Base-by-base conservation (phyloP, 345 rosid genomes). In the Murraya paniculata region DNA sequence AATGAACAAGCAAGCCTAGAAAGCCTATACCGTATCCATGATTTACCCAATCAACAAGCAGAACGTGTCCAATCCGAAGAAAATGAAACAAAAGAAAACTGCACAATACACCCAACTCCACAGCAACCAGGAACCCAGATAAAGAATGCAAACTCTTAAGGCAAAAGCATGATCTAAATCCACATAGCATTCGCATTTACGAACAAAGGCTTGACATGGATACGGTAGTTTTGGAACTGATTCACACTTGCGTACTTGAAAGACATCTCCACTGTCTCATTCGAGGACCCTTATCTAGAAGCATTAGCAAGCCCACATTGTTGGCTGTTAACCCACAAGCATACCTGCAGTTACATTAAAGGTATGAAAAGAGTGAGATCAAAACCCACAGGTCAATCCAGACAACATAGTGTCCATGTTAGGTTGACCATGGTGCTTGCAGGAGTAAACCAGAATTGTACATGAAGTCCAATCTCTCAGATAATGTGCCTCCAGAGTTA, bases 251-350 rank as follows among this genome's bases (percentile, higher is more conserved):
- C 2, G 90, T 84, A 81, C 97, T 97, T 75, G 90, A 76, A 68
- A 91, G 89, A 77, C 98, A 97, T 89, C 94, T 90, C 97, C 91
- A 89, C 74, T 85, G 95, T 81, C 89, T 79, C 67, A 83, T 78
- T 57, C 81, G 86, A 60, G 97, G 88, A 53, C 84, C 86, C 82
- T 90, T 91, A 77, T 97, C 99, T 74, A 97, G 81, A 39, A 94
- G 90, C 92, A 97, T 85, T 67, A 90, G 87, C 92, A 97, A 85
- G 76, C 99, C 99, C 13, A 70, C 83, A 64, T 89, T 88, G 85
- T 83, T 87, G 45, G 91, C 80, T 61, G 98, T 84, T 74, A 90
- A 72, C 71, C 96, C 97, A 79, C 67, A 91, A 84, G 83, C 71
- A 78, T 91, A 89, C 88, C 99, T 94, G 79, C 66, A 73, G 48